These are phyloP conservation scores for Fusarium pilosicola DNA, from an alignment of 2,329 filamentous ascomycete species.

Conservation along the genomic window DNA sequence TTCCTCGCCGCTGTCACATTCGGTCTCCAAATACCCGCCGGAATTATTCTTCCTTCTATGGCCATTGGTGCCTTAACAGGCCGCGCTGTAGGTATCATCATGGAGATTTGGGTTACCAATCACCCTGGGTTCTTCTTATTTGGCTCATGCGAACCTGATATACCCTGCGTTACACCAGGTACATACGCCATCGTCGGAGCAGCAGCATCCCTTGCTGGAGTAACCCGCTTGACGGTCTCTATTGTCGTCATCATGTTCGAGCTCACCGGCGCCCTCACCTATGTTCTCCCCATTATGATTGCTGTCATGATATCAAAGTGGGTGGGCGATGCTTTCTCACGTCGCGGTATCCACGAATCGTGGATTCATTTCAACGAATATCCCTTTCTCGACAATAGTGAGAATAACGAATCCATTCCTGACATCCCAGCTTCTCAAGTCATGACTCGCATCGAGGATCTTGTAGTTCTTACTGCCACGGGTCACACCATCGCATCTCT, in stretches of 20 bases:
- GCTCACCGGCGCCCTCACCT: constrained; percentile 93
- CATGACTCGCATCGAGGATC: constrained; percentile 92
- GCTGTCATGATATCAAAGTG: constrained; percentile 98
- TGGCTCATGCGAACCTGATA: constrained; percentile 82
- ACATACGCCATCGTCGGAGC: constrained; percentile 97
- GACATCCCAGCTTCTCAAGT: constrained; percentile 87
- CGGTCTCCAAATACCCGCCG: constrained; percentile 91
- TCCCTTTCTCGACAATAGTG: constrained; percentile 89
- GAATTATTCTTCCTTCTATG: constrained; percentile 95
- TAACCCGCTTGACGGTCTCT: constrained; percentile 95
- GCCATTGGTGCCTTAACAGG: constrained; percentile 92
- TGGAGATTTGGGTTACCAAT: constrained; percentile 86
- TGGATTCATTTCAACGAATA: constrained; percentile 98
- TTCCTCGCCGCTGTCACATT: constrained; percentile 89
- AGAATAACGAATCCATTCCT: constrained; percentile 78
- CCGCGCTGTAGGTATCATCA: constrained; percentile 86
- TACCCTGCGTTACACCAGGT: constrained; percentile 89
- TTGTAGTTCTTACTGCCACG: constrained; percentile 86
- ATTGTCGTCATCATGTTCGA: constrained; percentile 99
- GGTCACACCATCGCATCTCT: constrained; percentile 87
- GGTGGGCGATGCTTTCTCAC: constrained; percentile 95
- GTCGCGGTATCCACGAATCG: constrained; percentile 93
- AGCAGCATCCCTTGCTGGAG: constrained; percentile 90
- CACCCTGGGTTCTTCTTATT: constrained; percentile 84
- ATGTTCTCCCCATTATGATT: constrained; percentile 98